Base-by-base conservation (phyloP, 352 stramenopile species). In the Pythium brassicae region DNA sequence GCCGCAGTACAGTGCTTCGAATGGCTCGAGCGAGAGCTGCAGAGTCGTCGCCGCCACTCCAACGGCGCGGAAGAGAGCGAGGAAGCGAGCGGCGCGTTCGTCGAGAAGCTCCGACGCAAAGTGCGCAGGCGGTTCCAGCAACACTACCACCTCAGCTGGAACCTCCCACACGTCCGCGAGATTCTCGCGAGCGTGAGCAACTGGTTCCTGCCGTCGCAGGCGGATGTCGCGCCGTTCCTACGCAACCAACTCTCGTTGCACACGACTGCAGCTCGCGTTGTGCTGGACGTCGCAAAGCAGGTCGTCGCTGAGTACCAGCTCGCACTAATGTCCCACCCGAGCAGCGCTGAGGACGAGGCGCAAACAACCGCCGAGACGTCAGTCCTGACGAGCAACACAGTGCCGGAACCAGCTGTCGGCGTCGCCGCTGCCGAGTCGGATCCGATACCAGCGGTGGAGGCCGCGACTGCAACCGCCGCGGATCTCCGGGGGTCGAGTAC, bases 91-190 rank as follows among this genome's bases (percentile, higher is more conserved):
- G 19, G n/a, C 19, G 40, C n/a, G 20, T 20, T 47, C n/a, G n/a
- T 26, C 19, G 53, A 55, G 22, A 43, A 19, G 17, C 57, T 77
- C 37, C 65, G 64, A 12, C 64, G 26, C 39, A 76, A 76, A 50
- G 60, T 88, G 23, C 69, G 76, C 20, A 71, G 74, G 22, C 74
- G 83, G 10, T 81, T 91, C 29, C 83, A 91, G 53, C 80, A 93
- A 59, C 74, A 85, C 27, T 93, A 93, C 55, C 66, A 61, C 32
- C 56, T 75, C 6, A 73, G 51, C 32, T 93, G 80, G 80, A 89
- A 86, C 49, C 48, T 89, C 14, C 83, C 83, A 1, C 77, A 75
- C 23, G 57, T 87, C 22, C 76, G 76, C 22, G 72, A 89, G 61
- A 64, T 86, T 2, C 57, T 93, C 10, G 73, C 74, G 9, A 58